These are phyloP conservation scores for Lyophyllum semitale DNA, from an alignment of 768 basidiomycete genomes.

Conservation along the genomic window DNA sequence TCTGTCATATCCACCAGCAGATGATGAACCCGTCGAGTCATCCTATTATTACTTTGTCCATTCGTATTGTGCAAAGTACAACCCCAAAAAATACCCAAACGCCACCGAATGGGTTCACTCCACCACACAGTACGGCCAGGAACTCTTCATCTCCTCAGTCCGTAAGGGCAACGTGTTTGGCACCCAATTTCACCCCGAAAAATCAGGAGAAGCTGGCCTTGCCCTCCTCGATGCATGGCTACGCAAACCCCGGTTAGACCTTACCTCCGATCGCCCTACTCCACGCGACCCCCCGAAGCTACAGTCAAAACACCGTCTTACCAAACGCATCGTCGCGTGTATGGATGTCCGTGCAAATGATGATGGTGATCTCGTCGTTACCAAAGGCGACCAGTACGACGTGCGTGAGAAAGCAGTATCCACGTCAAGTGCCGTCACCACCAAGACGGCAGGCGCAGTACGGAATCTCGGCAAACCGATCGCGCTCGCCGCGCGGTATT, in stretches of 20 bases:
- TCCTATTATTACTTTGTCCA: slow-evolving; percentile 96
- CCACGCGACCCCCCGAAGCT: slow-evolving; percentile 41
- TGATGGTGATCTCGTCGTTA: slow-evolving; percentile 94
- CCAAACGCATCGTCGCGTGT: slow-evolving; percentile 94
- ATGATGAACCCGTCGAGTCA: slow-evolving; percentile 48
- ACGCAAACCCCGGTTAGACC: slow-evolving; percentile 46
- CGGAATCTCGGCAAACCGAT: slow-evolving; percentile 98
- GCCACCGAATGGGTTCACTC: slow-evolving; percentile 80
- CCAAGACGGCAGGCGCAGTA: slow-evolving; percentile 70
- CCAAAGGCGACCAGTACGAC: slow-evolving; percentile 99
- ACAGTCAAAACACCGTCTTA: slow-evolving; percentile 63
- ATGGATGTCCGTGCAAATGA: slow-evolving; percentile 98
- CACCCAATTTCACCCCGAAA: slow-evolving; percentile 98
- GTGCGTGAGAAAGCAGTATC: slow-evolving; percentile 77
- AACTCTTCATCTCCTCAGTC: slow-evolving; percentile 86
- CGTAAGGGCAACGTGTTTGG: slow-evolving; percentile 85
- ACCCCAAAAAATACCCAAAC: slow-evolving; percentile 51
- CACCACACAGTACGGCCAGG: slow-evolving; percentile 91
- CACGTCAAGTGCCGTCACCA: slow-evolving; percentile 25
- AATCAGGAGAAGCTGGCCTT: slow-evolving; percentile 88
- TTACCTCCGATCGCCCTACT: slow-evolving; percentile 29
- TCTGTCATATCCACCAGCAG: slow-evolving; percentile 48
- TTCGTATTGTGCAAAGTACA: slow-evolving; percentile 85
- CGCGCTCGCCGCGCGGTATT: slow-evolving; percentile 86
- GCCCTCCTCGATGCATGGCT: slow-evolving; percentile 83